phyloP scores from a whole-genome alignment of 202 grass and related monocot genomes.

The Zoysia matrella region DNA sequence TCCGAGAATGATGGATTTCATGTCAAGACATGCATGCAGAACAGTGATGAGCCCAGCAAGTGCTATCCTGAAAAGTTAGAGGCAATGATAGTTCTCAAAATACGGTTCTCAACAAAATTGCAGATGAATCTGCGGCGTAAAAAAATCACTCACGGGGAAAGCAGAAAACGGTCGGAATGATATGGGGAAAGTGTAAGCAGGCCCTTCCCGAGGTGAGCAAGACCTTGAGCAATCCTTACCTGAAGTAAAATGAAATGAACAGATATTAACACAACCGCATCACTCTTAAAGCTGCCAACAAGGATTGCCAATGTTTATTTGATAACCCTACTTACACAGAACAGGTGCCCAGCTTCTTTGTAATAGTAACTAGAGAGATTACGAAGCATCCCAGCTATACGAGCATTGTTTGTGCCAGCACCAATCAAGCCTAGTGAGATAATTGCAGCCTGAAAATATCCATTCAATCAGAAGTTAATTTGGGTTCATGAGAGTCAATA shows the following conservation, averaged over 20 bases:
- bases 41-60: slow-evolving; percentile 74
- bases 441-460: slow-evolving; percentile 62
- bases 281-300: background rate
- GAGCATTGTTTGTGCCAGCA: slow-evolving; percentile 81
- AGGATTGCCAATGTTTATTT: background rate
- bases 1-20: slow-evolving; percentile 72
- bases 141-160: slow-evolving; percentile 58
- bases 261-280: background rate
- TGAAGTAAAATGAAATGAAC: slow-evolving; percentile 39
- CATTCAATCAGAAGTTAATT: slow-evolving; percentile 33
- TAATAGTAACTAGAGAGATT: slow-evolving; percentile 81
- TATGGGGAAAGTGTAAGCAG: slow-evolving; percentile 77
- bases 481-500: background rate
- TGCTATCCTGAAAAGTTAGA: slow-evolving; percentile 52
- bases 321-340: slow-evolving; percentile 54
- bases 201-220: slow-evolving; percentile 77
- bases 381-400: slow-evolving; percentile 81
- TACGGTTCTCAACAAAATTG: background rate
- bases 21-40: slow-evolving; percentile 72
- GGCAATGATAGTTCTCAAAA: background rate
- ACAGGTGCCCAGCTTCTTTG: slow-evolving; percentile 74
- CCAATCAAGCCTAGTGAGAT: slow-evolving; percentile 76
- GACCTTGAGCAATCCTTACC: slow-evolving; percentile 83
- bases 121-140: background rate
- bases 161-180: slow-evolving; percentile 71